Base-by-base conservation (phyloP, 768 basidiomycete species). In the Cantharellus anzutake region DNA sequence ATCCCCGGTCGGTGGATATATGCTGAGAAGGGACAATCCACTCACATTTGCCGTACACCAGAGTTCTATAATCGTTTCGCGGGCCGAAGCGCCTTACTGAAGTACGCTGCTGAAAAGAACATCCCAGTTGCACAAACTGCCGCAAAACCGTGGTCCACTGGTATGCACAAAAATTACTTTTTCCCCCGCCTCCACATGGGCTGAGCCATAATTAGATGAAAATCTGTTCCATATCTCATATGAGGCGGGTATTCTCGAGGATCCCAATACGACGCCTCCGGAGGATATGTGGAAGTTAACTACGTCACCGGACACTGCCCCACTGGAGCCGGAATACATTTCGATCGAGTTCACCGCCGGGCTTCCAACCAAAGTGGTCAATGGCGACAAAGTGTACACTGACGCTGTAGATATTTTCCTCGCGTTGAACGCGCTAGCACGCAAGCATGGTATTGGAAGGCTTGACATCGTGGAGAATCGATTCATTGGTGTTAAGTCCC, bases 201-300 rank as follows among this genome's bases (percentile, higher is more conserved):
- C 20, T 29, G 20, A 29, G 20, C 20, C 20, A 29, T 29, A 29
- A 29, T 14, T 55, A 72, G 94, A 99, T 70, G 96, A 98, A 74
- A 99, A 98, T 75, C 78, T 99, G 55, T 97, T 94, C 83, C 96
- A 99, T 76, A 99, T 98, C 73, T 98, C 96, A 16, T 99, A 97
- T 74, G 96, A 99, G 72, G 94, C 96, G 5, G 96, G 94, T 51
- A 98, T 99, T 70, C 82, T 99, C 64, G 96, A 99, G 71, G 86
- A 98, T 69, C 96, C 96, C 63, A 81, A 94, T 76, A 82, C 75
- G 61, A 97, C 91, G 3, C 96, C 96, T 58, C 94, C 94, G 16
- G 69, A 71, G 7, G 94, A 98, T 76, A 99, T 99, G 96, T 99
- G 96, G 96, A 98, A 97, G 72, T 82, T 98, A 64, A 97, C 89